phyloP scores from a whole-genome alignment of 345 rosid species.

The Linum trigynum region DNA sequence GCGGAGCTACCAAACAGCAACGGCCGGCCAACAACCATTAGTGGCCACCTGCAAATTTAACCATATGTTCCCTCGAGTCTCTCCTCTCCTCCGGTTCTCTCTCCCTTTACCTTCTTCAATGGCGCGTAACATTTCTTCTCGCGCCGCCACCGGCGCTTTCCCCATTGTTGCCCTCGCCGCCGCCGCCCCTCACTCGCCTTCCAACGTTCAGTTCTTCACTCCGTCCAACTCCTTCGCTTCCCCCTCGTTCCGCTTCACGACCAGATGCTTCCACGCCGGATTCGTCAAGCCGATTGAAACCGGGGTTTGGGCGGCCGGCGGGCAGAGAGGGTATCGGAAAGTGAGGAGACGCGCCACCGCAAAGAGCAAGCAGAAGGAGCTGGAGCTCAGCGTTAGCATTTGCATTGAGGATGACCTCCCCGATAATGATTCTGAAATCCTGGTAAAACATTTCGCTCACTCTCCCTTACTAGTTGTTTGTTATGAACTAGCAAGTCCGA shows the following conservation, averaged over 20 bases:
- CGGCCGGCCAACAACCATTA: not conserved
- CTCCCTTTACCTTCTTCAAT: slow-evolving; percentile 17
- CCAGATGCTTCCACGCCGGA: slow-evolving; percentile 21
- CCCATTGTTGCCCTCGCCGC: slow-evolving; percentile 15
- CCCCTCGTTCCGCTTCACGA: slow-evolving; percentile 16
- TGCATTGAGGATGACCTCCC: slow-evolving; percentile 81
- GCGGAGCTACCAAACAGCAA: not conserved
- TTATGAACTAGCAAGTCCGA: not conserved
- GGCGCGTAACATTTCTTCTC: slow-evolving; percentile 43
- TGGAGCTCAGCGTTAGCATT: slow-evolving; percentile 74
- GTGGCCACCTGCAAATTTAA: not conserved
- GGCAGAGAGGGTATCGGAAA: slow-evolving; percentile 61
- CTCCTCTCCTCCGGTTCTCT: slow-evolving; percentile 23
- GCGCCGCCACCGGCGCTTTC: slow-evolving; percentile 33
- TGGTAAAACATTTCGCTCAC: slow-evolving; percentile 25
- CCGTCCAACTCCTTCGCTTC: not conserved
- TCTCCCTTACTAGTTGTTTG: not conserved
- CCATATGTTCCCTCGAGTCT: slow-evolving; percentile 39
- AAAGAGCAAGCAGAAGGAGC: slow-evolving; percentile 43
- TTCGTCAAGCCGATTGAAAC: slow-evolving; percentile 10
- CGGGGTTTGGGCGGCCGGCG: slow-evolving; percentile 20
- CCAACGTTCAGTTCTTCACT: slow-evolving; percentile 12
- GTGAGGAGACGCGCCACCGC: slow-evolving; percentile 32
- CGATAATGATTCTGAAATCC: slow-evolving; percentile 61
- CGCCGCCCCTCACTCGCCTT: not conserved